These are phyloP conservation scores for Periconia sp. DNA, from an alignment of 2,329 filamentous ascomycete genomes.

Conservation along the genomic window DNA sequence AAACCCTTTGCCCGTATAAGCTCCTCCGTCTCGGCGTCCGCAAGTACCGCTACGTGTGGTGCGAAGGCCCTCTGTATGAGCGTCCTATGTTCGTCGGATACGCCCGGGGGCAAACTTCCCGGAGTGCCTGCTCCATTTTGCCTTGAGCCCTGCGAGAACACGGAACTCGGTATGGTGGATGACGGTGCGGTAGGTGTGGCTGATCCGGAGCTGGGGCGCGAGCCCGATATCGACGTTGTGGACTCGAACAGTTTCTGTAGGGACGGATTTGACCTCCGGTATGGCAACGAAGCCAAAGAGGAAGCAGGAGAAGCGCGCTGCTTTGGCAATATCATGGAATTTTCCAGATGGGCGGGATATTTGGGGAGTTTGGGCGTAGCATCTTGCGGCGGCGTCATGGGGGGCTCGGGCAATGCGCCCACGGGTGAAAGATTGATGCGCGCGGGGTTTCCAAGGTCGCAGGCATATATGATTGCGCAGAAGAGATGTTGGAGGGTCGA, in stretches of 20 bases:
- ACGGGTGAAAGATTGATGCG: conserved; percentile 26
- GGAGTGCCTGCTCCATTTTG: conserved; percentile 43
- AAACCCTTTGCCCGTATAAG: conserved; percentile 84
- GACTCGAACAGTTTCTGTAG: conserved; percentile 57
- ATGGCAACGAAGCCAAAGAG: conserved; percentile 61
- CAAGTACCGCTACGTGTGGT: conserved; percentile 82
- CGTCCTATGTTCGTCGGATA: conserved; percentile 58
- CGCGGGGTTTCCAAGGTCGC: conserved; percentile 27
- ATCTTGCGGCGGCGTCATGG: conserved; percentile 46
- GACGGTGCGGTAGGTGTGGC: conserved; percentile 44
- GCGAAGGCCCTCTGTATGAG: conserved; percentile 84
- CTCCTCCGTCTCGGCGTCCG: conserved; percentile 83
- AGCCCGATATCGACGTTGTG: conserved; percentile 48
- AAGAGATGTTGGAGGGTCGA: neutral
- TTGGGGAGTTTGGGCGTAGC: conserved; percentile 38
- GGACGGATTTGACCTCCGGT: conserved; percentile 55
- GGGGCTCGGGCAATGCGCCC: conserved; percentile 40
- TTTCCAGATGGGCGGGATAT: conserved; percentile 62
- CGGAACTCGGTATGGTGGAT: conserved; percentile 38
- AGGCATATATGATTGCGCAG: conserved; percentile 36
- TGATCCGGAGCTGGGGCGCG: conserved; percentile 45
- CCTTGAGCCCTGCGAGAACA: conserved; percentile 48
- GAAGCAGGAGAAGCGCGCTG: conserved; percentile 59
- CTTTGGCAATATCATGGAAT: conserved; percentile 63
- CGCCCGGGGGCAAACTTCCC: conserved; percentile 42